These are phyloP conservation scores for Komagataella populi DNA, from an alignment of 805 yeast species.

Conservation along the genomic window DNA sequence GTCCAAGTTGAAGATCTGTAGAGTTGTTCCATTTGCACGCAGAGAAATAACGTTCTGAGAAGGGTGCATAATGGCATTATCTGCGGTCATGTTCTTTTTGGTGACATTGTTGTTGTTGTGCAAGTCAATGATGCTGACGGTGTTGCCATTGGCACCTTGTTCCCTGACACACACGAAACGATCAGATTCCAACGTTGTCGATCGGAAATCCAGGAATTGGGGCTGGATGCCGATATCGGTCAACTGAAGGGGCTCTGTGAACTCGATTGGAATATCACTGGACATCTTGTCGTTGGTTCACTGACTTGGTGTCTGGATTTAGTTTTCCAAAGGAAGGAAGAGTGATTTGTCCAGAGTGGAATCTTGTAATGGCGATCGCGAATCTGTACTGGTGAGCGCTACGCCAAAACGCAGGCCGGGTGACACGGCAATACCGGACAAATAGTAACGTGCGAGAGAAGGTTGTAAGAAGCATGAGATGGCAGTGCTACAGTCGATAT, in stretches of 20 bases:
- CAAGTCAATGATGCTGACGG: conserved; percentile 90
- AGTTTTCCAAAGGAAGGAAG: not conserved
- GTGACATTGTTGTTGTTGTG: conserved; percentile 66
- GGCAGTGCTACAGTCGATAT: not conserved
- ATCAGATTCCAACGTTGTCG: conserved; percentile 91
- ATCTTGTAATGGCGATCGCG: not conserved
- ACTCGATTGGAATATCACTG: conserved; percentile 84
- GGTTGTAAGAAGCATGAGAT: not conserved
- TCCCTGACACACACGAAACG: conserved; percentile 77
- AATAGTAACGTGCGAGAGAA: not conserved
- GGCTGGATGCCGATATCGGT: conserved; percentile 78
- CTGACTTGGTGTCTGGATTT: not conserved
- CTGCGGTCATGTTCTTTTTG: conserved; percentile 93
- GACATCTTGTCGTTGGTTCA: not conserved
- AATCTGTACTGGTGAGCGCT: not conserved
- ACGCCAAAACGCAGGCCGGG: not conserved
- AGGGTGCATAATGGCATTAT: conserved; percentile 95
- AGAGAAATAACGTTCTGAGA: conserved; percentile 77
- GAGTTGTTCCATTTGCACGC: conserved; percentile 91
- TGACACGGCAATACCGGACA: not conserved
- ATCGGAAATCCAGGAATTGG: conserved; percentile 75
- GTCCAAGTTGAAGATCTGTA: conserved; percentile 85
- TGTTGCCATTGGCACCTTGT: conserved; percentile 47
- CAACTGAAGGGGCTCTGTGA: conserved; percentile 88
- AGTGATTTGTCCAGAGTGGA: not conserved